phyloP scores from a whole-genome alignment of 2,329 filamentous ascomycete genomes.

The Neopestalotiopsis rosae region DNA sequence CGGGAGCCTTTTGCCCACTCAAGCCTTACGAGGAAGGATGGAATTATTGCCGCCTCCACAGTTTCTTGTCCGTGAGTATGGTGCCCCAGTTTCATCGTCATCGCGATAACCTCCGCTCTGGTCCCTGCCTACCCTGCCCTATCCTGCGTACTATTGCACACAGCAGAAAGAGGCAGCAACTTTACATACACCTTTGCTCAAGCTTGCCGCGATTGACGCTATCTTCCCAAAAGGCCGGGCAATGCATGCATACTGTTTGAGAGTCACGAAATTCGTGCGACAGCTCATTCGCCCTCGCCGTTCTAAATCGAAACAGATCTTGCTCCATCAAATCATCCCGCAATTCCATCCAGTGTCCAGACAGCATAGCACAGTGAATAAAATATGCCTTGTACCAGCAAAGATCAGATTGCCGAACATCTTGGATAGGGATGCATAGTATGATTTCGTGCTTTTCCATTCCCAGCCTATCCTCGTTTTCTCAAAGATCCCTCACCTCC shows the following conservation, averaged over 20 bases:
- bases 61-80: background rate
- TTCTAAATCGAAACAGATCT: background rate
- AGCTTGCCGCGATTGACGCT: background rate
- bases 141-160: background rate
- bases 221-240: background rate
- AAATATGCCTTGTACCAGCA: background rate
- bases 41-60: conserved; percentile 2
- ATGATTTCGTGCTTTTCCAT: background rate
- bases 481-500: background rate
- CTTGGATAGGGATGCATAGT: background rate
- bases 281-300: background rate
- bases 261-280: background rate
- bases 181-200: background rate
- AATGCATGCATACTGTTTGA: background rate
- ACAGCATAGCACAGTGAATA: background rate
- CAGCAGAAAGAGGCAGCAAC: background rate
- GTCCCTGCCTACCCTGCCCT: background rate
- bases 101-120: background rate
- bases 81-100: background rate
- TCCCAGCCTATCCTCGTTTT: background rate
- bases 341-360: background rate
- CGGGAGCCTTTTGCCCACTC: background rate
- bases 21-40: background rate
- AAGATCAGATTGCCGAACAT: background rate
- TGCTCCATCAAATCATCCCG: background rate